A percentile compares a stretch with the other conserved stretches of the same genome.
Evolutionary conservation across 257 asterid species (phyloP).

Genomic region (Primulina eburnea): DNA sequence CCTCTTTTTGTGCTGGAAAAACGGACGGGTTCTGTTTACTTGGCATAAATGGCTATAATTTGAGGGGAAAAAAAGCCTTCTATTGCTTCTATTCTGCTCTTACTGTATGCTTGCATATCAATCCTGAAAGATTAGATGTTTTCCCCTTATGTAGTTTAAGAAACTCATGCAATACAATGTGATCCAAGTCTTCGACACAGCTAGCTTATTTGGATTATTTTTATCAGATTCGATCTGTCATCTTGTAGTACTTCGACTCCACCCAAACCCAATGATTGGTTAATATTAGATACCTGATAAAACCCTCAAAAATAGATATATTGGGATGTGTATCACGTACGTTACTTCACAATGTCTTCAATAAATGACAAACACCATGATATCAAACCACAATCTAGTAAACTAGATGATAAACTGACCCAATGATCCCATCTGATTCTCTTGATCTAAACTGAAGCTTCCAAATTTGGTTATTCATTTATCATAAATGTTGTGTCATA

Average conservation of each 20-base stretch:
- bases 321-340: not conserved
- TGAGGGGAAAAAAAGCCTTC: not conserved
- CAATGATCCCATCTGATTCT: too few species aligned
- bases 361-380: not conserved
- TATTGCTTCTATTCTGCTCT: not conserved
- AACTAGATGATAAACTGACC: not conserved
- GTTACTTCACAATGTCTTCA: not conserved
- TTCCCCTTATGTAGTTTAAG: not conserved
- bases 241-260: not conserved
- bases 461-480: too few species aligned
- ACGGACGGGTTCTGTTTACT: not conserved
- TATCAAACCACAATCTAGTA: not conserved
- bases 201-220: not conserved
- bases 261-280: not conserved
- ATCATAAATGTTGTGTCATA: too few species aligned
- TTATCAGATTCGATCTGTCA: not conserved
- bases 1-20: not conserved
- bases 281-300: not conserved
- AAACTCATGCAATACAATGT: not conserved
- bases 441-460: too few species aligned
- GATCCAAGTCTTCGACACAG: not conserved
- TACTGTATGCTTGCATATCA: not conserved
- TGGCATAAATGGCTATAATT: constrained; percentile 5
- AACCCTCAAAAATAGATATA: not conserved
- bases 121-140: not conserved